Base-by-base conservation (phyloP, 305 asterid genomes). In the Fraxinus nigra region DNA sequence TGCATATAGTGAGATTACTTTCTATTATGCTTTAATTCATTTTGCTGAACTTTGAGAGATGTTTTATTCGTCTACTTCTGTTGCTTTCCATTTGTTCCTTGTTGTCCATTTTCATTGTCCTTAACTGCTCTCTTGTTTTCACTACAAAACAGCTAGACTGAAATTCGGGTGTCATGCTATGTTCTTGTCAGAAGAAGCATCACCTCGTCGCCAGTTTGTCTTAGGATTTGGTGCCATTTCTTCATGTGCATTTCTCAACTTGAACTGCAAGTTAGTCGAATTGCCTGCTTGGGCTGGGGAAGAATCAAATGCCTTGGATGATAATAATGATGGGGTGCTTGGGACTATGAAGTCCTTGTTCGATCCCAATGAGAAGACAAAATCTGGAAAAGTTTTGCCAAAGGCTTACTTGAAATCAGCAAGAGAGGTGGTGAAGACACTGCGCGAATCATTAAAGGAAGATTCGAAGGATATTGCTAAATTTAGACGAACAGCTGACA, bases 311-410 rank as follows among this genome's bases (percentile, higher is more conserved):
- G 83, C 75, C 11, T 35, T n/a, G 43, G 90, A 87, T 48, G 89
- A 82, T 26, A 83, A 88, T 24, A 91, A 92, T 3, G 93, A 89
- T 70, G 87, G 94, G 11, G 59, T 94, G 54, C 59, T 87, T 37
- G 97, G 91, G 78, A 90, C 97, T 3, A 56, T 94, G 72, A 90
- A 88, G 86, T 89, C 97, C 38, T 82, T 95, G 83, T 83, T 94
- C 37, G 95, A 95, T 85, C 97, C 99, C 35, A 94, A 91, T 46
- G 99, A 94, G 91, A 95, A 88, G 88, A 92, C 97, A 9, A 92
- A 95, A 80, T 84, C 94, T 0, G 98, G 99, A 30, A 95, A 90
- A 84, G 88, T 92, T 48, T 79, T 95, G 89, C 99, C 98, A 0
- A 95, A 94, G 86, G 97, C 89, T 75, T 95, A 95, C 91, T 87